Evolutionary conservation across 2,329 filamentous ascomycete genomes (phyloP).

Genomic region (Amylocarpus encephaloides): DNA sequence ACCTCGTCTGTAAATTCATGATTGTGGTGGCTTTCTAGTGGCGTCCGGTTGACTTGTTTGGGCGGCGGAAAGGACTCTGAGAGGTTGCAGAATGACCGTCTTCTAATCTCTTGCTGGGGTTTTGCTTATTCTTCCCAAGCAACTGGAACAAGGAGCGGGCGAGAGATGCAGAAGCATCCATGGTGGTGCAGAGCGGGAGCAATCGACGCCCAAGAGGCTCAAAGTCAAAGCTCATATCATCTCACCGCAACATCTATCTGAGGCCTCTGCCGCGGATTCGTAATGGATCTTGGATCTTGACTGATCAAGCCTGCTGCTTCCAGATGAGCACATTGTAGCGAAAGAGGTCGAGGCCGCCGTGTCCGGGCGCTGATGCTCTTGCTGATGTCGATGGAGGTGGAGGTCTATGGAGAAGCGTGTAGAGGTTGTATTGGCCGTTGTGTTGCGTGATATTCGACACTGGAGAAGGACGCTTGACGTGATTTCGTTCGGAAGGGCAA

Average conservation of each 20-base stretch:
- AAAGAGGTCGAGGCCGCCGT: neutral
- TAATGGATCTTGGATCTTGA: neutral
- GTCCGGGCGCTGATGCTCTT: neutral
- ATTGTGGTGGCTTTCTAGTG: neutral
- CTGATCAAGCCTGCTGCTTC: neutral
- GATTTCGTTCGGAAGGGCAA: too few species aligned
- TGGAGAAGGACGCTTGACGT: neutral
- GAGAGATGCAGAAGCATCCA: slow-evolving; percentile 2
- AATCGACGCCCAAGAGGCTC: neutral
- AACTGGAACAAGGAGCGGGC: slow-evolving; percentile 13
- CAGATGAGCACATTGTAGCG: neutral
- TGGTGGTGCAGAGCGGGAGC: slow-evolving; percentile 2
- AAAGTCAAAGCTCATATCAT: slow-evolving; percentile 2
- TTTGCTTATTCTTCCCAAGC: slow-evolving; percentile 23
- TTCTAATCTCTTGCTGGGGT: slow-evolving; percentile 1
- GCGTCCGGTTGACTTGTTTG: neutral
- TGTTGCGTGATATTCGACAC: neutral
- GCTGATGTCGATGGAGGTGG: neutral
- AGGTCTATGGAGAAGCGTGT: neutral
- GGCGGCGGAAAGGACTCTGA: neutral
- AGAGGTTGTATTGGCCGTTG: slow-evolving; percentile 1
- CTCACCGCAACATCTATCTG: slow-evolving; percentile 6
- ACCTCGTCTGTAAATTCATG: neutral
- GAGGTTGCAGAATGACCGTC: neutral
- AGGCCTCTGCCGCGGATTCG: neutral